A percentile compares a stretch with the other conserved stretches of the same genome.
Conservation (phyloP, 108 stramenopile genomes). For the Cyclostephanos tholiformis region DNA sequence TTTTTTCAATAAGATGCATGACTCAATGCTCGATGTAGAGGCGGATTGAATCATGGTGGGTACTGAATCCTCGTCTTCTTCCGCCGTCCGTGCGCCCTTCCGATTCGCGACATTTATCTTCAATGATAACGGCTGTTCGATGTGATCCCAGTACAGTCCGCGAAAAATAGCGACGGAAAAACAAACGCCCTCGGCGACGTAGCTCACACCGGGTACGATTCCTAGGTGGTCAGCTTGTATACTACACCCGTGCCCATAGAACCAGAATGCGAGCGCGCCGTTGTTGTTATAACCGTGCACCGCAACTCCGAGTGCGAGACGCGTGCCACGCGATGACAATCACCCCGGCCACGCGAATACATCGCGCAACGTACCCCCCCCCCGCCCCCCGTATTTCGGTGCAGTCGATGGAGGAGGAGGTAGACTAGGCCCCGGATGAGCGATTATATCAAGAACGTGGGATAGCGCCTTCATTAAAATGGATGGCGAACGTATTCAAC, state of each 20-base stretch:
- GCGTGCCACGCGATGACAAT: slow-evolving; percentile 45
- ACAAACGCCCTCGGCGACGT: slow-evolving; percentile 50
- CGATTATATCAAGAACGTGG: slow-evolving; percentile 54
- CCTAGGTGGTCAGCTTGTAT: slow-evolving; percentile 51
- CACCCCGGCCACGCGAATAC: slow-evolving; percentile 48
- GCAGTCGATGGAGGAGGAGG: slow-evolving; percentile 53
- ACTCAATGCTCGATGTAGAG: background rate
- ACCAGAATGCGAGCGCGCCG: slow-evolving; percentile 38
- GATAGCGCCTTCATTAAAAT: slow-evolving; percentile 35
- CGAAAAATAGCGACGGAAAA: slow-evolving; percentile 26
- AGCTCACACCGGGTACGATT: slow-evolving; percentile 54
- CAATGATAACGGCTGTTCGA: slow-evolving; percentile 18
- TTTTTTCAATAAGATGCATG: background rate
- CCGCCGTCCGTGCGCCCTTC: background rate
- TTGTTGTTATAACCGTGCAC: slow-evolving; percentile 53
- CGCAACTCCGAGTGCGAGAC: slow-evolving; percentile 53
- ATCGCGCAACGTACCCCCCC: slow-evolving; percentile 18
- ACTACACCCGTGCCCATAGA: slow-evolving; percentile 62
- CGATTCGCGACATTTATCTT: background rate
- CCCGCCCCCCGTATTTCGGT: too few relatives aligned
- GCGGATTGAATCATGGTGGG: background rate
- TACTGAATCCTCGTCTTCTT: background rate
- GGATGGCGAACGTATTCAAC: slow-evolving; percentile 15
- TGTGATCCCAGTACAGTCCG: slow-evolving; percentile 16
- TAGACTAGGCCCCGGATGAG: slow-evolving; percentile 57